phyloP scores from a whole-genome alignment of 2,329 filamentous ascomycete genomes.

The Aureobasidium lini region DNA sequence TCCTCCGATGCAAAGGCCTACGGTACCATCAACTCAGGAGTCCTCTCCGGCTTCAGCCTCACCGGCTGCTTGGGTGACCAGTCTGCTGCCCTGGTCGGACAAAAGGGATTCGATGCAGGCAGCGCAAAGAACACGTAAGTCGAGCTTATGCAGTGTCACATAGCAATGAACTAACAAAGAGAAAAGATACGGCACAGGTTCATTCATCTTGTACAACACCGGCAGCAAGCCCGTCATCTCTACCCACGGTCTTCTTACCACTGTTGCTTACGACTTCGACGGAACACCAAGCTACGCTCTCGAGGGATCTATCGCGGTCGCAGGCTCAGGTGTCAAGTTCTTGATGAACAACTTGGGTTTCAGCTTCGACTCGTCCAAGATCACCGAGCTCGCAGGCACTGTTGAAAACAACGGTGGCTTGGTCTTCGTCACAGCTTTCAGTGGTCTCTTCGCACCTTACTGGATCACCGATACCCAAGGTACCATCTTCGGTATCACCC shows the following conservation, averaged over 20 bases:
- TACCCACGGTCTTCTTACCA: slow-evolving; percentile 73
- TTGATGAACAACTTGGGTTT: slow-evolving; percentile 53
- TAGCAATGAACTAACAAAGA: not conserved
- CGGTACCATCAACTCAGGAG: slow-evolving; percentile 57
- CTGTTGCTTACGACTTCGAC: slow-evolving; percentile 78
- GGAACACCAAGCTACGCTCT: slow-evolving; percentile 66
- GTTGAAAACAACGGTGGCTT: slow-evolving; percentile 74
- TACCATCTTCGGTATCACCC: slow-evolving; percentile 53
- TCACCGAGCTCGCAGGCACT: slow-evolving; percentile 56
- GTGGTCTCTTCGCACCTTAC: slow-evolving; percentile 83
- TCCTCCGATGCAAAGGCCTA: slow-evolving; percentile 70
- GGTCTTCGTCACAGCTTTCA: slow-evolving; percentile 82
- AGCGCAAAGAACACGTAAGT: slow-evolving; percentile 84
- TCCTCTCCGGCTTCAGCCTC: slow-evolving; percentile 63
- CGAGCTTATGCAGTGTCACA: not conserved
- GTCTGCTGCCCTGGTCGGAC: slow-evolving; percentile 73
- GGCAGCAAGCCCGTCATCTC: slow-evolving; percentile 80
- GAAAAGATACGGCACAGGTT: slow-evolving; percentile 55
- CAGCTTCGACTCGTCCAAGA: slow-evolving; percentile 55
- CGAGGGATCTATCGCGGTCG: slow-evolving; percentile 73
- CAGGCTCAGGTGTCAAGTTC: slow-evolving; percentile 61
- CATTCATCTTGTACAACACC: slow-evolving; percentile 84
- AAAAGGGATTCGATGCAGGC: slow-evolving; percentile 64
- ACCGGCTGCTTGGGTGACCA: slow-evolving; percentile 84
- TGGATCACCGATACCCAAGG: slow-evolving; percentile 92